Conservation (phyloP, 176 grass and related monocot species). For the Metroxylon sagu region DNA sequence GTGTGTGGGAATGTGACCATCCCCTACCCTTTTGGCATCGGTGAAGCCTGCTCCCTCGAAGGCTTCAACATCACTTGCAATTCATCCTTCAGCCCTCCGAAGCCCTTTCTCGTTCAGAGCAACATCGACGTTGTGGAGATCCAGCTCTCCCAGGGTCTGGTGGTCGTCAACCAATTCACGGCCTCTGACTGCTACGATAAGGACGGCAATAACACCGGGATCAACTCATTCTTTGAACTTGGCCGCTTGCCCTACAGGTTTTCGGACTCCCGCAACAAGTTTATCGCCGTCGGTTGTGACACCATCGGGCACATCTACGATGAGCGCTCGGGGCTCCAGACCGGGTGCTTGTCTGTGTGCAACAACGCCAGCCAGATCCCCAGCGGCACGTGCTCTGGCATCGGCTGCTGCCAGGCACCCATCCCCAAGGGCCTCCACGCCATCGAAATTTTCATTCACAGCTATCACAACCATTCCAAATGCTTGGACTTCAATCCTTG, state of each 20-base stretch:
- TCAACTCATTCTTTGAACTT: no score
- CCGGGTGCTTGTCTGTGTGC: not conserved
- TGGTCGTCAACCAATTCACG: not conserved
- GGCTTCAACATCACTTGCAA: constrained; percentile 12
- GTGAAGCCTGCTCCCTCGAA: constrained; percentile 6
- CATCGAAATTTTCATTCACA: not conserved
- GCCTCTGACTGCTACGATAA: not conserved
- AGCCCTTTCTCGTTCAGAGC: not conserved
- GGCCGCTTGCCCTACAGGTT: not conserved
- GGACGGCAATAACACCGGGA: not conserved
- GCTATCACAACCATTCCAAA: not conserved
- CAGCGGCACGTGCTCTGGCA: not conserved
- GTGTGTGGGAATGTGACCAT: constrained; percentile 1
- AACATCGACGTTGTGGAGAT: not conserved
- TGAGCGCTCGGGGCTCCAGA: not conserved
- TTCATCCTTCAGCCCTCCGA: not conserved
- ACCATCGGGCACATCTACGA: not conserved
- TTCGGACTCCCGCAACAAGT: not conserved
- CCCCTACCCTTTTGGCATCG: constrained; percentile 8
- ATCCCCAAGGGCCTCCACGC: not conserved
- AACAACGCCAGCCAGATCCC: not conserved
- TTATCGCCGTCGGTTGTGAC: not conserved
- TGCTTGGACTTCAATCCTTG: not conserved
- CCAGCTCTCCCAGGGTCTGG: not conserved
- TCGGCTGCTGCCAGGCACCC: not conserved